Evolutionary conservation across 1,139 yeast species (phyloP), one percentile per base, ranked within the genome.

Genomic region (Hemisphaericaspora lyxosophila): DNA sequence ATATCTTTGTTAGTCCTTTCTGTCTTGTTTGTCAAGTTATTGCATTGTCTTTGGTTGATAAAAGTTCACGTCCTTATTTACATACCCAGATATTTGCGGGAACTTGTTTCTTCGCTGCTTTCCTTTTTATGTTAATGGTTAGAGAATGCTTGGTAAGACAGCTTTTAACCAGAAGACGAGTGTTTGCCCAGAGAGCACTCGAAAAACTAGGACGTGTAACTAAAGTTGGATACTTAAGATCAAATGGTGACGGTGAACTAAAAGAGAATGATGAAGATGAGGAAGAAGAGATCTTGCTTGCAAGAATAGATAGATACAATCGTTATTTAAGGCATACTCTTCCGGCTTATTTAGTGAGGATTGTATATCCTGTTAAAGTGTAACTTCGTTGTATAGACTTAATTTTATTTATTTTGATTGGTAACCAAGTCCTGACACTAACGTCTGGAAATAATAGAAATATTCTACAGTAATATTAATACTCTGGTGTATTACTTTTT

Each of bases 61-160:
- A 46, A 8, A 45, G 50, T 30, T 20, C 45, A 1, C 67, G 64
- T 32, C 86, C 85, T 0, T 82, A 69, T 46, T 53, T 78, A 8
- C 70, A 79, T 51, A 68, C 84, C 8, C 88, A 82, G 50, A 71
- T 82, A 0, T 78, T 80, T 49, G 74, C 79, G 8, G 86, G 85
- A 1, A 51, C 64, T 22, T 59, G 75, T 32, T 74, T 73, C 44
- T 44, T 73, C 12, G 63, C 59, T 7, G 51, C 62, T 9, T 41
- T 54, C 7, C 11, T 66, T 4, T 27, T 67, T 7, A 46, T 67
- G 46, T 34, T 68, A 2, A 48, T 62, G 5, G 51, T 66, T 20
- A 49, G 76, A 45, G 67, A 61, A 36, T 59, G 56, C 54, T 42
- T 60, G 15, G 62, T 66, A 7, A 38, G 54, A 17, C 54, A 54